Evolutionary conservation across 352 stramenopile genomes (phyloP).

Genomic region (Phytopythium sindhum): DNA sequence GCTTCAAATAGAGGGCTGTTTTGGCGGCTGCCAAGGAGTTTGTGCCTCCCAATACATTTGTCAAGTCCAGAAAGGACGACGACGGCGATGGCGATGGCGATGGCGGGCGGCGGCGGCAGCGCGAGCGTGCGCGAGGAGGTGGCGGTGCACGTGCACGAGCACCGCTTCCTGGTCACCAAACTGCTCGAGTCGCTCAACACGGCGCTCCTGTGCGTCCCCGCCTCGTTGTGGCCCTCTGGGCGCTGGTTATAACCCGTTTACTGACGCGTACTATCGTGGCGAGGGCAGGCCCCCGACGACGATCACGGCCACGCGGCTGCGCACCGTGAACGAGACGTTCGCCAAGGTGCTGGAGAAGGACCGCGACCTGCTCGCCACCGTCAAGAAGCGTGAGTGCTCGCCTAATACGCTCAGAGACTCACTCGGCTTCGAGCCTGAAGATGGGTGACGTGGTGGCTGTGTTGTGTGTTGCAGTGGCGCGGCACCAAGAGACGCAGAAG

Average conservation of each 20-base stretch:
- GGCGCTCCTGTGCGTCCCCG: conserved; percentile 41
- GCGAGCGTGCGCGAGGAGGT: conserved; percentile 69
- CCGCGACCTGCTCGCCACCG: conserved; percentile 51
- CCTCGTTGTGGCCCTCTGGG: neutral
- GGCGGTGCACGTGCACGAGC: conserved; percentile 71
- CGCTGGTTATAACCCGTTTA: too few species aligned
- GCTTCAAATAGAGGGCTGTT: neutral
- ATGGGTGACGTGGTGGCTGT: neutral
- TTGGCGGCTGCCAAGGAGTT: too few species aligned
- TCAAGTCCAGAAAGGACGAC: conserved; percentile 3
- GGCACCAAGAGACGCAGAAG: conserved; percentile 70
- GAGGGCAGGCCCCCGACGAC: conserved; percentile 55
- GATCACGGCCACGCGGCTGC: conserved; percentile 67
- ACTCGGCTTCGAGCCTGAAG: too few species aligned
- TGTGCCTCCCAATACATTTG: neutral
- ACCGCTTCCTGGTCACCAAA: conserved; percentile 83
- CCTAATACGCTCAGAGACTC: neutral
- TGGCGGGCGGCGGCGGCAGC: neutral
- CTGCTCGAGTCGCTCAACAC: conserved; percentile 74
- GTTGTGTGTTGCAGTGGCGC: conserved; percentile 32
- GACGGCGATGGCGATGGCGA: conserved; percentile 8
- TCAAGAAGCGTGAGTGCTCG: conserved; percentile 67
- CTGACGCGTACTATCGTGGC: neutral
- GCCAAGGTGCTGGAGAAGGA: conserved; percentile 75
- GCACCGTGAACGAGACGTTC: conserved; percentile 77